Evolutionary conservation across 768 basidiomycete species (phyloP), one percentile per base, ranked within the genome.

Genomic region (Kwoniella botswanensis): DNA sequence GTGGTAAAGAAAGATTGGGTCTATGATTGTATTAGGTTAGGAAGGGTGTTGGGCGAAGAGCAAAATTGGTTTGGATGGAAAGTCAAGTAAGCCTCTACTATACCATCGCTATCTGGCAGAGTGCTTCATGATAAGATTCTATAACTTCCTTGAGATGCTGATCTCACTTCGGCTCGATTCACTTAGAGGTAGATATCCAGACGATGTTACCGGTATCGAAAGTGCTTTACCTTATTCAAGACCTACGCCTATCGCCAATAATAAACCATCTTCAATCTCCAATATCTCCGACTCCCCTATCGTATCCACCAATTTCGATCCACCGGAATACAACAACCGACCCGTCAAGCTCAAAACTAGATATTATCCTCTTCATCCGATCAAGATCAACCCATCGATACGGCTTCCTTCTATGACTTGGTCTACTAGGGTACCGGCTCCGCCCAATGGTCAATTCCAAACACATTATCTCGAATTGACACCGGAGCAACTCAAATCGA

Each of bases 41-140:
- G 59, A 44, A n/a, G 12, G n/a, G 24, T 60, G n/a, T 35, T 60
- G 59, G 59, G 35, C 6, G n/a, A 60, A 10, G 4, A 11, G 4
- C 17, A 18, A 10, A 24, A 44, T 60, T 60, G 59, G 59, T 6
- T n/a, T n/a, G 59, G 59, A 17, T 60, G 59, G 59, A 44, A 24
- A 17, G 59, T 60, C 29, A 35, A 24, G 59, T 60, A 24, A 29
- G 59, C 42, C 35, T 35, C 35, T 35, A 7, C 35, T 35, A 6
- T 35, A 15, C 46, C 46, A 50, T 50, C 46, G 18, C 18, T 15
- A 15, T 10, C 2, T 50, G 46, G 10, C 46, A 7, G 35, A 7
- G 35, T 35, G 35, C 7, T 35, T 35, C 35, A 35, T 35, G 0
- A 35, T 35, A 9, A 35, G 1, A 0, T 5, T 35, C 35, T 35